phyloP scores from a whole-genome alignment of 192 early-diverging fungal species.

The Neocallimastix lanati region DNA sequence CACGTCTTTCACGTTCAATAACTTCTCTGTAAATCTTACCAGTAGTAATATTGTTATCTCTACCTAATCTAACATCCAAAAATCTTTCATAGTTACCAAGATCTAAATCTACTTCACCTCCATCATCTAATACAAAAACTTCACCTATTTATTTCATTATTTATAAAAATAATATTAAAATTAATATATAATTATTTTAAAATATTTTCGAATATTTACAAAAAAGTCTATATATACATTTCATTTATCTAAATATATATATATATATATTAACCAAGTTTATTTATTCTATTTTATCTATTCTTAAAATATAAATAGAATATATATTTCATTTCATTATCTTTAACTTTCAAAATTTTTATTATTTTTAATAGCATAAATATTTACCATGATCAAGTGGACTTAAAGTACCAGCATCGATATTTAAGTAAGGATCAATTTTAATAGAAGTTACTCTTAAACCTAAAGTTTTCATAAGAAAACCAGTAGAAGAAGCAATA shows the following conservation, averaged over 20 bases:
- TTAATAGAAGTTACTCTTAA: slow-evolving; percentile 93
- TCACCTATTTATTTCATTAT: too few species aligned
- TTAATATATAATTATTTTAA: too few species aligned
- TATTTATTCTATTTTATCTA: too few species aligned
- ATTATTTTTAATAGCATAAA: too few species aligned
- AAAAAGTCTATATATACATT: too few species aligned
- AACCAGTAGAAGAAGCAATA: slow-evolving; percentile 92
- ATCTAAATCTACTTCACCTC: slow-evolving; percentile 96
- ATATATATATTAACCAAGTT: too few species aligned
- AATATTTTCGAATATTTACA: too few species aligned
- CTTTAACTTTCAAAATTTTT: too few species aligned
- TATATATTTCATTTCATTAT: too few species aligned
- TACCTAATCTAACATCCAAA: slow-evolving; percentile 76
- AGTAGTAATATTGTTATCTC: slow-evolving; percentile 98
- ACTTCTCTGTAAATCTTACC: slow-evolving; percentile 95
- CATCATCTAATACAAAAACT: slow-evolving; percentile 96
- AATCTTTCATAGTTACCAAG: slow-evolving; percentile 99
- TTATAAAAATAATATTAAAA: too few species aligned
- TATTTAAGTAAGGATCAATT: slow-evolving; percentile 98
- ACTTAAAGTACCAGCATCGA: slow-evolving; percentile 91
- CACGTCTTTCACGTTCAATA: slow-evolving; percentile 82
- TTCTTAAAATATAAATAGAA: too few species aligned
- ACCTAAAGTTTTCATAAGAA: slow-evolving; percentile 80
- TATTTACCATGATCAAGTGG: slow-evolving; percentile 85
- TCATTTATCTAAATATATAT: too few species aligned